Percentiles rank a stretch among this genome's conserved stretches.
These are phyloP conservation scores for Polyporus arcularius DNA, from an alignment of 768 basidiomycete genomes.

Conservation along the genomic window DNA sequence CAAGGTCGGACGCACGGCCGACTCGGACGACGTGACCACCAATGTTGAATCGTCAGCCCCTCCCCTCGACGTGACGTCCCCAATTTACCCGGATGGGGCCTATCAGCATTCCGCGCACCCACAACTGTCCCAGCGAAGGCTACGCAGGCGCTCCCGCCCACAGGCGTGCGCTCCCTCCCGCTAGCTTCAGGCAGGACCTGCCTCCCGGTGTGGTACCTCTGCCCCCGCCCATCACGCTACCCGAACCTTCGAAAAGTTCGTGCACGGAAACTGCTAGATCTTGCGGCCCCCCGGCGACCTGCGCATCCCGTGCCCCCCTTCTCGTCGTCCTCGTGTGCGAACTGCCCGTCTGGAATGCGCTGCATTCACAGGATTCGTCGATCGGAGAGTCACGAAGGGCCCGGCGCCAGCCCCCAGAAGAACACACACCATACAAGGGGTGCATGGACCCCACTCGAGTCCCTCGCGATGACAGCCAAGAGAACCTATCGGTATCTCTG, in stretches of 20 bases:
- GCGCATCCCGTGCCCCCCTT: background rate
- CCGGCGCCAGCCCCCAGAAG: too few species aligned
- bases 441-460: background rate
- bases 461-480: constrained; percentile 12
- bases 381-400: too few species aligned
- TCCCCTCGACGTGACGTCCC: background rate
- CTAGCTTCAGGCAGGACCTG: constrained; percentile 1
- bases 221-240: background rate
- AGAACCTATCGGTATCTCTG: constrained; percentile 13
- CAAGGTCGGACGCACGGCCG: too few species aligned
- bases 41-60: too few species aligned
- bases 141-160: constrained; percentile 1
- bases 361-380: too few species aligned
- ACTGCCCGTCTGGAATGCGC: too few species aligned
- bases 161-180: constrained; percentile 1
- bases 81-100: constrained; percentile 10
- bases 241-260: constrained; percentile 7
- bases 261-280: constrained; percentile 4
- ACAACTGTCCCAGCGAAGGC: background rate
- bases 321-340: background rate
- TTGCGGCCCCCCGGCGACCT: background rate
- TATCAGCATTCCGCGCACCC: constrained; percentile 7
- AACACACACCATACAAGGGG: too few species aligned
- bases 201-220: constrained; percentile 3
- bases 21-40: too few species aligned